Base-by-base conservation (phyloP, 352 stramenopile genomes). In the Phytophthora sojae region DNA sequence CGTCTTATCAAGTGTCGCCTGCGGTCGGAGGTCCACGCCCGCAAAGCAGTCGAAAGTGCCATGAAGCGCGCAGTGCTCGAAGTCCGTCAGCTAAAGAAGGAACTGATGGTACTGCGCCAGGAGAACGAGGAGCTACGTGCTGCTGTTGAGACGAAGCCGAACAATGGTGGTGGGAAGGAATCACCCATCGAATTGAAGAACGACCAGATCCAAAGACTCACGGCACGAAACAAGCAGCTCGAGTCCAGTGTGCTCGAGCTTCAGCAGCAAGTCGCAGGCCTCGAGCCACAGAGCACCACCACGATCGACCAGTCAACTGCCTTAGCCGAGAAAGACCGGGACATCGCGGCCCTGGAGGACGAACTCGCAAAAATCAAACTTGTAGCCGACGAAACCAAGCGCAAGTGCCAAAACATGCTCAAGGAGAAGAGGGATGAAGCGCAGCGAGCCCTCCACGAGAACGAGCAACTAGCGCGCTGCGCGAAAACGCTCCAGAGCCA, bases 61-160 rank as follows among this genome's bases (percentile, higher is more conserved):
- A 93, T 91, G 86, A 92, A 91, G 68, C 82, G 85, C 8, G 86
- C 85, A 1, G 85, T 94, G n/a, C 82, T 89, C 12, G 85, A 94
- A 49, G 80, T 85, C 0, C 79, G 81, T 3, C 83, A 93, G 64
- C 62, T 92, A 42, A 94, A 94, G 73, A 92, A 91, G 26, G 86
- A 92, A 62, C 73, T 94, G 14, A 79, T 92, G 44, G 15, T 92
- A 51, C 72, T 94, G 75, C 83, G 86, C 3, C 77, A 92, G 69
- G 86, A 94, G 52, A 93, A 92, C 58, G 83, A 91, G 35, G 82
- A 93, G 57, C 68, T 85, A 14, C 76, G 63, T 17, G 74, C 42
- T 82, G 44, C 58, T 6, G 63, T 51, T 32, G 63, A 35, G 6
- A 75, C 81, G 45, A 61, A 42, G n/a, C 51, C 73, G 56, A 56